Evolutionary conservation across 148 eudicot genomes (phyloP).

Genomic region (Fallopia convolvulus): DNA sequence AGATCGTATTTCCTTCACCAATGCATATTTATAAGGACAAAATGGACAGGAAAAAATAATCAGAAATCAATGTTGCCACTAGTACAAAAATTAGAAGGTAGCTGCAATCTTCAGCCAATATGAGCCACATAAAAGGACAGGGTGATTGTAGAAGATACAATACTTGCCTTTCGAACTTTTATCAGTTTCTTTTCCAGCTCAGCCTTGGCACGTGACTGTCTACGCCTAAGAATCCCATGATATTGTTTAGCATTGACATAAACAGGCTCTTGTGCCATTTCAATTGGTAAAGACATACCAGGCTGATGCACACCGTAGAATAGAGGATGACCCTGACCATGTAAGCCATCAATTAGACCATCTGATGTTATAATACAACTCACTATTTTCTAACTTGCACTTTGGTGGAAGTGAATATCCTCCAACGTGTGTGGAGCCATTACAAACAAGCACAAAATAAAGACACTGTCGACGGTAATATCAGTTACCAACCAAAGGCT

Average conservation of each 20-base stretch:
- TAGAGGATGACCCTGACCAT: constrained; percentile 54
- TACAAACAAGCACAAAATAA: not conserved
- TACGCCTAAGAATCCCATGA: constrained; percentile 74
- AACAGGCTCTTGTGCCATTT: constrained; percentile 83
- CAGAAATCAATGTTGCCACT: not conserved
- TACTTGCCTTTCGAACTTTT: constrained; percentile 66
- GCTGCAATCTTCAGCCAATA: not conserved
- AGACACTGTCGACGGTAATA: not conserved
- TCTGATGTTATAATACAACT: not conserved
- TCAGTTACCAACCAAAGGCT: constrained; percentile 49
- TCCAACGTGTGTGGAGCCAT: not conserved
- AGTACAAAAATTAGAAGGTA: not conserved
- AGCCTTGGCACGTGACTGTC: constrained; percentile 92
- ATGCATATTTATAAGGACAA: not conserved
- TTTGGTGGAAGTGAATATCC: not conserved
- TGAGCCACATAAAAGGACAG: not conserved
- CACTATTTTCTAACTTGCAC: not conserved
- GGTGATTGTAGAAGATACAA: not conserved
- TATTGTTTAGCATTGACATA: constrained; percentile 97
- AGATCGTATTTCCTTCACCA: not conserved
- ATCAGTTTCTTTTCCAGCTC: constrained; percentile 87
- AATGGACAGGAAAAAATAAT: not conserved
- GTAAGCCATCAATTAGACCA: constrained; percentile 2
- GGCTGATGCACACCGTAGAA: constrained; percentile 61
- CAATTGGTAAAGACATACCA: constrained; percentile 81